phyloP scores from a whole-genome alignment of 169 alveolate species.

The Babesia sp. region DNA sequence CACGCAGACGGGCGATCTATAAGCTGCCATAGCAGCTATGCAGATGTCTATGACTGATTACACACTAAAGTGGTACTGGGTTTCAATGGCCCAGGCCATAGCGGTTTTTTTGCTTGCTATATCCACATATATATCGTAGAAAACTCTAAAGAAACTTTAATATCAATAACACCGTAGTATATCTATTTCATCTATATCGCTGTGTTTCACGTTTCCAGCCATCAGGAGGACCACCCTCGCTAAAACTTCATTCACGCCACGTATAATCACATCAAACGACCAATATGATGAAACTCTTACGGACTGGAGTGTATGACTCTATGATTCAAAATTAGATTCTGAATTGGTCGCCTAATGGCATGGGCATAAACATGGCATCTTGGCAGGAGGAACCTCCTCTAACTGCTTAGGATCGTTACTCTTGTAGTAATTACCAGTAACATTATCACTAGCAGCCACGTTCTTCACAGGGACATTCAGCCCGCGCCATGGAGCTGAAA shows the following conservation, averaged over 20 bases:
- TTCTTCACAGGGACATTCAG: constrained; percentile 17
- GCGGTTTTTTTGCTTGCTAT: too few relatives aligned
- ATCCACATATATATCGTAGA: too few relatives aligned
- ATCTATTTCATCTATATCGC: too few relatives aligned
- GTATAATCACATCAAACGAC: too few relatives aligned
- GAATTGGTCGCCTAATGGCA: constrained; percentile 55
- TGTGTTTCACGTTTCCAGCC: too few relatives aligned
- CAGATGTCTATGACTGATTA: constrained; percentile 69
- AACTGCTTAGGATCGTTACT: constrained; percentile 4
- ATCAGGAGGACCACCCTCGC: too few relatives aligned
- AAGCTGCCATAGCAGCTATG: constrained; percentile 64
- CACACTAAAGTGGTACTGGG: too few relatives aligned
- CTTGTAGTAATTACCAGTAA: constrained; percentile 5
- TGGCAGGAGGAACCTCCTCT: constrained; percentile 11
- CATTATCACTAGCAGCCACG: background rate
- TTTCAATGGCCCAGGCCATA: too few relatives aligned
- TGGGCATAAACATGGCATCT: constrained; percentile 58
- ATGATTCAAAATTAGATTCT: constrained; percentile 53
- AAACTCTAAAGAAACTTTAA: too few relatives aligned
- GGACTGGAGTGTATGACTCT: constrained; percentile 74
- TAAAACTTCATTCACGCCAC: too few relatives aligned
- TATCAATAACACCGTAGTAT: too few relatives aligned
- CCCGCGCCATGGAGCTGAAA: constrained; percentile 69
- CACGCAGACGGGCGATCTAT: constrained; percentile 74
- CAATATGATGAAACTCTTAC: constrained; percentile 63